These are phyloP conservation scores for Urostyla sp. DNA, from an alignment of 73 alveolate species.

Conservation along the genomic window DNA sequence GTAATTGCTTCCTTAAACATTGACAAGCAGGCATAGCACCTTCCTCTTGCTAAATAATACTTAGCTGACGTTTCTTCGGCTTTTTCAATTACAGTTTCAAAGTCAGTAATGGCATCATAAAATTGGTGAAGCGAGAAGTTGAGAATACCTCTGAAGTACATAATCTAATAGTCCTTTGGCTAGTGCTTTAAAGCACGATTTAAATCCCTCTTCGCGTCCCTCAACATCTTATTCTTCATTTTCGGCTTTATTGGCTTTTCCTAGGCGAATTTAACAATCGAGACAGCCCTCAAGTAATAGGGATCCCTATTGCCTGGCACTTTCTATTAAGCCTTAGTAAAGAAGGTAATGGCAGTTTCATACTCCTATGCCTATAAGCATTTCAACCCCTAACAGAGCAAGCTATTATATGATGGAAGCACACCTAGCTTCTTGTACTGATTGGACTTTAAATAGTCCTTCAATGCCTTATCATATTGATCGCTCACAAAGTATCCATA, in stretches of 20 bases:
- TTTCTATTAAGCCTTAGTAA: constrained; percentile 57
- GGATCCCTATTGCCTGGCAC: constrained; percentile 70
- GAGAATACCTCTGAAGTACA: constrained; percentile 69
- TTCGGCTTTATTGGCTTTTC: constrained; percentile 56
- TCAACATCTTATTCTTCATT: constrained; percentile 59
- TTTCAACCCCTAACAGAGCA: constrained; percentile 58
- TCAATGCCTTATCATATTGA: constrained; percentile 75
- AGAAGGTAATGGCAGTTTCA: constrained; percentile 63
- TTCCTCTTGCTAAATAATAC: constrained; percentile 72
- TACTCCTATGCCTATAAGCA: constrained; percentile 64
- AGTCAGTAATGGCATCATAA: constrained; percentile 71
- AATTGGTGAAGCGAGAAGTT: constrained; percentile 60
- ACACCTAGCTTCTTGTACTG: constrained; percentile 52
- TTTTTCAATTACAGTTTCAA: constrained; percentile 70
- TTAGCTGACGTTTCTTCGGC: constrained; percentile 77
- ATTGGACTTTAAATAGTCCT: constrained; percentile 62
- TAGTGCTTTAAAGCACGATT: constrained; percentile 56
- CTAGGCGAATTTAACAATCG: constrained; percentile 58
- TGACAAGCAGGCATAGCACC: constrained; percentile 76
- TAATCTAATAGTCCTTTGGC: constrained; percentile 65
- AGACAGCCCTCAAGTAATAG: constrained; percentile 59
- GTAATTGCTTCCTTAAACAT: constrained; percentile 79
- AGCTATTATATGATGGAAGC: constrained; percentile 63
- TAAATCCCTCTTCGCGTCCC: constrained; percentile 64
- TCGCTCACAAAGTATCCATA: constrained; percentile 81